Percentiles rank a stretch among this genome's conserved stretches.
These are phyloP conservation scores for Cyclocybe aegerita DNA, from an alignment of 768 basidiomycete species.

Conservation along the genomic window DNA sequence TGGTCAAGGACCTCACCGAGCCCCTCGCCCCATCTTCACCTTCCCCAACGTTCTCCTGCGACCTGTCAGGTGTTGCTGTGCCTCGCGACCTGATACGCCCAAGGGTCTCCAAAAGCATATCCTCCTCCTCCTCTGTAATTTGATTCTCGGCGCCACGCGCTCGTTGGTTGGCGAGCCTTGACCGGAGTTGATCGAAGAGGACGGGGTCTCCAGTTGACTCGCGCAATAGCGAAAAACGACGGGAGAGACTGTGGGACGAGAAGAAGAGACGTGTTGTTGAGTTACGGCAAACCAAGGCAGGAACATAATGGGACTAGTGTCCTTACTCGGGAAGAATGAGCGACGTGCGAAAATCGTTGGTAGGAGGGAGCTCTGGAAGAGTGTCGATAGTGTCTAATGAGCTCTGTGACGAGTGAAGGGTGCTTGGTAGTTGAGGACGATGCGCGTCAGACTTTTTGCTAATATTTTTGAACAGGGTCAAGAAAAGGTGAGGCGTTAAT, in stretches of 20 bases:
- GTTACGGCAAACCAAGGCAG: constrained; percentile 7
- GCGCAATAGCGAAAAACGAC: constrained; percentile 79
- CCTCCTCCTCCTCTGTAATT: constrained; percentile 81
- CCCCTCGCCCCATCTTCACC: constrained; percentile 30
- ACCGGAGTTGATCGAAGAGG: constrained; percentile 57
- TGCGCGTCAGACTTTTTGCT: constrained; percentile 82
- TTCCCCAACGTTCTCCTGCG: constrained; percentile 33
- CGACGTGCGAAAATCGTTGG: constrained; percentile 82
- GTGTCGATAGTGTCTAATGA: constrained; percentile 31
- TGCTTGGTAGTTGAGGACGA: constrained; percentile 40
- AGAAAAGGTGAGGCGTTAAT: constrained; percentile 17
- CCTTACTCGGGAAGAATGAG: constrained; percentile 84
- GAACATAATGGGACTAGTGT: constrained; percentile 11
- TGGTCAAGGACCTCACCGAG: constrained; percentile 32
- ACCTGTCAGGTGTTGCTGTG: constrained; percentile 26
- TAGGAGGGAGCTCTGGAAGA: constrained; percentile 61
- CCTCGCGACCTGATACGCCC: constrained; percentile 42
- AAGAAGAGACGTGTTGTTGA: constrained; percentile 14
- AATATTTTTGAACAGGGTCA: constrained; percentile 18
- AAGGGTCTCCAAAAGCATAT: constrained; percentile 78
- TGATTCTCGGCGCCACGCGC: constrained; percentile 65
- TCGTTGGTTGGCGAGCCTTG: constrained; percentile 74
- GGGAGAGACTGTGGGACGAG: constrained; percentile 58
- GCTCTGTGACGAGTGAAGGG: constrained; percentile 19
- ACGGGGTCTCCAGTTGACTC: constrained; percentile 65